A percentile compares a stretch with the other conserved stretches of the same genome.
Evolutionary conservation across 306 rosid genomes (phyloP).

Genomic region (barrel medic (Medicago truncatula)): MtrunA17r5.0-ANR NC_053043.1:42323501-42324000

Average conservation of each 20-base stretch:
- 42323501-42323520: conserved; percentile 1
- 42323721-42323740: conserved; percentile 21
- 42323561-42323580: conserved; percentile 13
- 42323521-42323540: neutral
- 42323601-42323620: neutral
- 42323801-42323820: neutral
- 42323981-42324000: conserved; percentile 18
- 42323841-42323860: neutral
- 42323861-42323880: conserved; percentile 82
- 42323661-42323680: conserved; percentile 4
- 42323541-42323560: neutral
- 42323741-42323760: conserved; percentile 5
- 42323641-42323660: neutral
- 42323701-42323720: conserved; percentile 17
- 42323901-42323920: conserved; percentile 99
- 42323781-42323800: conserved; percentile 1
- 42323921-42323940: conserved; percentile 99
- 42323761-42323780: conserved; percentile 20
- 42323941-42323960: conserved; percentile 95
- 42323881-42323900: conserved; percentile 98
- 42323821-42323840: neutral
- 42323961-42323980: conserved; percentile 91
- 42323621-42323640: neutral
- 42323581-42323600: neutral
- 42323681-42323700: conserved; percentile 4